A percentile compares a stretch with the other conserved stretches of the same genome.
Evolutionary conservation across 2,329 filamentous ascomycete genomes (phyloP).

Genomic region (Fusarium fujikuroi): DNA sequence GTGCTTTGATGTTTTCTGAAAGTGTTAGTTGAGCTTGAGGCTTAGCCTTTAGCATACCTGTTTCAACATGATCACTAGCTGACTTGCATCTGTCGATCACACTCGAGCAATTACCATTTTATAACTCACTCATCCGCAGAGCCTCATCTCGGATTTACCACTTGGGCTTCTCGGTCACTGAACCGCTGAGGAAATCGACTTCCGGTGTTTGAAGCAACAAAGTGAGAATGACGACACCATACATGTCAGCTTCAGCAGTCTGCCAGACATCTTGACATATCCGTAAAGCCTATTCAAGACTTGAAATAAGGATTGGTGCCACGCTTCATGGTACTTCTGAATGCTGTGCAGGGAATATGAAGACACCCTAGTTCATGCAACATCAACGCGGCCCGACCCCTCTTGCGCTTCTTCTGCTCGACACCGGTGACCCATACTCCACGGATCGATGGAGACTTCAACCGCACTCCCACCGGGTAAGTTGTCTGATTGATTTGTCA

Average conservation of each 20-base stretch:
- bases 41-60: not conserved
- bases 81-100: not conserved
- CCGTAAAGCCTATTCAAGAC: not conserved
- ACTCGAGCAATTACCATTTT: conserved; percentile 20
- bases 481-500: conserved; percentile 5
- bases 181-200: conserved; percentile 5
- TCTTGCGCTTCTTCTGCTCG: conserved; percentile 10
- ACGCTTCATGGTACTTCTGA: conserved; percentile 19
- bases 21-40: conserved; percentile 9
- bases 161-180: conserved; percentile 36
- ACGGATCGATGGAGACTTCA: not conserved
- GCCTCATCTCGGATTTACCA: conserved; percentile 34
- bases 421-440: conserved; percentile 16
- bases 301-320: conserved; percentile 17
- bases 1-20: conserved; percentile 16
- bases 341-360: conserved; percentile 1
- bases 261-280: conserved; percentile 12
- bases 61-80: conserved; percentile 15
- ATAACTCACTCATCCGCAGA: conserved; percentile 33
- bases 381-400: conserved; percentile 21
- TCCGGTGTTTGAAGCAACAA: not conserved
- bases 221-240: conserved; percentile 32
- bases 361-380: conserved; percentile 29
- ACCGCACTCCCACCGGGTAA: conserved; percentile 3
- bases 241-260: conserved; percentile 27